These are phyloP conservation scores for Haematococcus lacustris DNA, from an alignment of 139 green algal genomes.

Conservation along the genomic window DNA sequence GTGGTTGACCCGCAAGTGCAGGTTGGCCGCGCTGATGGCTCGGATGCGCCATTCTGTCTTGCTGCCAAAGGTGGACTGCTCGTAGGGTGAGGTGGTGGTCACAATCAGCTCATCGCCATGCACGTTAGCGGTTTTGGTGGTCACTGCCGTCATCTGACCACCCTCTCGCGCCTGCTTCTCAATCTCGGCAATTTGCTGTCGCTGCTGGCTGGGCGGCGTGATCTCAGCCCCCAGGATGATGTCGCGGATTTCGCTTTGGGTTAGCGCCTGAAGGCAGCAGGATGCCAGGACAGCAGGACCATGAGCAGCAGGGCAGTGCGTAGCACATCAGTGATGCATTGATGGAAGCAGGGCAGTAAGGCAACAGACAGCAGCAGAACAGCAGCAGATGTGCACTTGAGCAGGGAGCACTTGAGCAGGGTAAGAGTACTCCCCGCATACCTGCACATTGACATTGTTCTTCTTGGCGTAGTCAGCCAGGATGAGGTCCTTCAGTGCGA, in stretches of 20 bases:
- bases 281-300: not conserved
- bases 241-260: slow-evolving; percentile 94
- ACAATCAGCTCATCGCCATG: slow-evolving; percentile 97
- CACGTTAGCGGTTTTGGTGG: slow-evolving; percentile 92
- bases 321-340: not conserved
- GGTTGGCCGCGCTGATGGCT: slow-evolving; percentile 92
- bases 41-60: slow-evolving; percentile 99
- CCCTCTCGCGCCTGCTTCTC: slow-evolving; percentile 91
- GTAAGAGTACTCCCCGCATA: not conserved
- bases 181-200: slow-evolving; percentile 98
- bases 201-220: slow-evolving; percentile 88
- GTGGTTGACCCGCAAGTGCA: slow-evolving; percentile 98
- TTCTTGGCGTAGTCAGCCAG: slow-evolving; percentile 98
- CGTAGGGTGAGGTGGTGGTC: slow-evolving; percentile 94
- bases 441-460: slow-evolving; percentile 96
- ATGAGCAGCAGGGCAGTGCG: not conserved
- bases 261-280: slow-evolving; percentile 33
- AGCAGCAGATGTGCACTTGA: not conserved
- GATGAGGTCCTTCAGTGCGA: slow-evolving; percentile 96
- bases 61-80: slow-evolving; percentile 82
- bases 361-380: not conserved
- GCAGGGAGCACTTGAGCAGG: not conserved
- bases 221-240: slow-evolving; percentile 99
- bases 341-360: not conserved
- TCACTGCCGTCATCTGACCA: slow-evolving; percentile 85